Base-by-base conservation (phyloP, 1,139 yeast species). In the Blastobotrys apis region DNA sequence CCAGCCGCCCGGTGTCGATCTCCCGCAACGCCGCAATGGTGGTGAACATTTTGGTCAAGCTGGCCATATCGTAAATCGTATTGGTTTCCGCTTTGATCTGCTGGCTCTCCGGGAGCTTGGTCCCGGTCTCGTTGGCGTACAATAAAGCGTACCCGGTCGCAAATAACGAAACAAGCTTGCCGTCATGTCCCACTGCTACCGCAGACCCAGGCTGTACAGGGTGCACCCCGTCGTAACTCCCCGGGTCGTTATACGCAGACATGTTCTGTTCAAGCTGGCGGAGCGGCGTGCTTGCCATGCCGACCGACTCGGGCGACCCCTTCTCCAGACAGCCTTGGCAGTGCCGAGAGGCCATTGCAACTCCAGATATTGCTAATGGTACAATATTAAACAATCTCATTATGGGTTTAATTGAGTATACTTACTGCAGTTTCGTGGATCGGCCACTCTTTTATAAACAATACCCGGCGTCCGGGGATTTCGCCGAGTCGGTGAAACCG, bases 1-100 rank as follows among this genome's bases (percentile, higher is more conserved):
- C 37, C 9, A 51, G 19, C 19, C 22, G 26, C 2, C 47, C 45
- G 6, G 33, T 16, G 15, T 48, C 52, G 26, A 48, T 38, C 21
- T 46, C 46, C 15, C 43, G 39, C 34, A 51, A 33, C 4, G 47
- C 45, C 4, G 52, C 53, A 19, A 51, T 22, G 5, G 54, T 49
- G 9, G 54, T 50, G 43, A 47, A 51, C 23, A 50, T 42, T 31
- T 50, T 50, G 37, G 47, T 38, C 26, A 48, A 25, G 29, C 49
- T 44, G 13, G 51, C 53, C 44, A 48, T 31, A 37, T 47, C 50
- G 30, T 41, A 47, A 3, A 47, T 47, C n/a, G 49, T 44, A 25
- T 45, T 30, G 9, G 36, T 30, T 12, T 19, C 5, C 12, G 50
- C 38, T 29, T 30, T 33, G 38, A 45, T 39, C 8, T 37, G 40